Evolutionary conservation across 2,329 filamentous ascomycete genomes (phyloP).

Genomic region (Ophiocordyceps sinensis): DNA sequence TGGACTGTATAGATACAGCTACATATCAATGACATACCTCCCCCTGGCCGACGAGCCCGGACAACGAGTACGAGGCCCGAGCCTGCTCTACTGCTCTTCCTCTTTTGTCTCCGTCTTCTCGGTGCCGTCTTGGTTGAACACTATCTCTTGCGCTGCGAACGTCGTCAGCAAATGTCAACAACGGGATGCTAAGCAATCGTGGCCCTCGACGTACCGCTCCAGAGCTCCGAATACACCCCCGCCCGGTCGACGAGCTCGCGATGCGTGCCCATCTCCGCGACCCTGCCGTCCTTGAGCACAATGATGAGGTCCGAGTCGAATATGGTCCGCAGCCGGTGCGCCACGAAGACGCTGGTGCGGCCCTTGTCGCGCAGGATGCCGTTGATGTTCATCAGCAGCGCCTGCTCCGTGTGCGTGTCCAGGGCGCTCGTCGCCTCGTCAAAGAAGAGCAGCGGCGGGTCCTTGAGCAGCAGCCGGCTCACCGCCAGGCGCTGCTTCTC

Average conservation of each 20-base stretch:
- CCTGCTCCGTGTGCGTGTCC: slow-evolving; percentile 87
- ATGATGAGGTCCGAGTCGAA: slow-evolving; percentile 90
- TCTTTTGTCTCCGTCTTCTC: slow-evolving; percentile 21
- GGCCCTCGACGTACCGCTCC: slow-evolving; percentile 55
- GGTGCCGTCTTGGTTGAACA: slow-evolving; percentile 33
- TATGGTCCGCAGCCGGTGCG: slow-evolving; percentile 83
- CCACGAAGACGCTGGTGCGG: slow-evolving; percentile 87
- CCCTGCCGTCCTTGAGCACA: slow-evolving; percentile 67
- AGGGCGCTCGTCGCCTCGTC: slow-evolving; percentile 88
- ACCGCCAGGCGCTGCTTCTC: slow-evolving; percentile 88
- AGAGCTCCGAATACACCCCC: slow-evolving; percentile 77
- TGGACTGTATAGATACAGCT: too few relatives aligned
- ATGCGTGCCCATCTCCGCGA: slow-evolving; percentile 86
- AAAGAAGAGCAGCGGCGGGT: slow-evolving; percentile 83
- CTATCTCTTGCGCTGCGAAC: slow-evolving; percentile 44
- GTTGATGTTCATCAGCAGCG: slow-evolving; percentile 83
- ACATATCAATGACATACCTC: too few relatives aligned
- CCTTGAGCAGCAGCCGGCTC: slow-evolving; percentile 70
- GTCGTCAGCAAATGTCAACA: neutral
- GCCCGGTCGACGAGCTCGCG: slow-evolving; percentile 63
- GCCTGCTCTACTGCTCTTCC: slow-evolving; percentile 5
- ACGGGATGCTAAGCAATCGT: neutral
- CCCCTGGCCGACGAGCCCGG: too few relatives aligned
- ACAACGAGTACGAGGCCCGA: too few relatives aligned
- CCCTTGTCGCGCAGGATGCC: slow-evolving; percentile 77